Conservation (phyloP, 2,329 filamentous ascomycete genomes). For the Didymosphaeria variabile region DNA sequence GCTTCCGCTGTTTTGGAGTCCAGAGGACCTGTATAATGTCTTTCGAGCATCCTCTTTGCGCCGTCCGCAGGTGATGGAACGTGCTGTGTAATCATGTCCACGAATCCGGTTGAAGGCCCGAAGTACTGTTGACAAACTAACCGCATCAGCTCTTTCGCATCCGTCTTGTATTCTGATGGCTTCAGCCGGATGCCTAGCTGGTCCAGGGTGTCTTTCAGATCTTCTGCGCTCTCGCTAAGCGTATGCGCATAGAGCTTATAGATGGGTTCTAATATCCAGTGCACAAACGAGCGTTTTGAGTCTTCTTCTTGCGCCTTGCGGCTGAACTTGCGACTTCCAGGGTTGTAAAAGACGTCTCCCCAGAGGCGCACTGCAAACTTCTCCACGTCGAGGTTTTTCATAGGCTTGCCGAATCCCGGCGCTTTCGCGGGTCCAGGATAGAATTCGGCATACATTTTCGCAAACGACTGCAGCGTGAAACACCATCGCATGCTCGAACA, state of each 20-base stretch:
- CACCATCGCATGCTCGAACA: conserved; percentile 96
- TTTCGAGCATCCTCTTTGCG: conserved; percentile 77
- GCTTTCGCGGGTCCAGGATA: conserved; percentile 68
- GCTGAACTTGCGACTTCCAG: conserved; percentile 87
- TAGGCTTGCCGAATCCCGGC: conserved; percentile 45
- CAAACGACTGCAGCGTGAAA: conserved; percentile 92
- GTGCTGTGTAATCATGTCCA: conserved; percentile 93
- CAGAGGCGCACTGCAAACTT: conserved; percentile 89
- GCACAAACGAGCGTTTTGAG: conserved; percentile 86
- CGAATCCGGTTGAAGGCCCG: conserved; percentile 85
- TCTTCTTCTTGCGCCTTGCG: conserved; percentile 83
- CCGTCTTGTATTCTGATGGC: conserved; percentile 88
- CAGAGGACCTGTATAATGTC: conserved; percentile 89
- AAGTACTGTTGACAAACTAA: conserved; percentile 96
- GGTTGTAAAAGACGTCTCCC: conserved; percentile 98
- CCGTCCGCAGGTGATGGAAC: conserved; percentile 86
- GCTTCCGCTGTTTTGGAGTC: conserved; percentile 82
- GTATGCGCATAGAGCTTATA: conserved; percentile 98
- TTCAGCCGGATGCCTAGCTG: conserved; percentile 86
- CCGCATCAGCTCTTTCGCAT: conserved; percentile 88
- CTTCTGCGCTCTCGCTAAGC: conserved; percentile 86
- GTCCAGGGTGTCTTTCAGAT: conserved; percentile 80
- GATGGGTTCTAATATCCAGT: conserved; percentile 94
- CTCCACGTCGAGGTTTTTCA: conserved; percentile 69
- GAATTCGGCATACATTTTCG: conserved; percentile 93